Evolutionary conservation across 805 yeast genomes (phyloP).

Genomic region (Nakazawaea populi): DNA sequence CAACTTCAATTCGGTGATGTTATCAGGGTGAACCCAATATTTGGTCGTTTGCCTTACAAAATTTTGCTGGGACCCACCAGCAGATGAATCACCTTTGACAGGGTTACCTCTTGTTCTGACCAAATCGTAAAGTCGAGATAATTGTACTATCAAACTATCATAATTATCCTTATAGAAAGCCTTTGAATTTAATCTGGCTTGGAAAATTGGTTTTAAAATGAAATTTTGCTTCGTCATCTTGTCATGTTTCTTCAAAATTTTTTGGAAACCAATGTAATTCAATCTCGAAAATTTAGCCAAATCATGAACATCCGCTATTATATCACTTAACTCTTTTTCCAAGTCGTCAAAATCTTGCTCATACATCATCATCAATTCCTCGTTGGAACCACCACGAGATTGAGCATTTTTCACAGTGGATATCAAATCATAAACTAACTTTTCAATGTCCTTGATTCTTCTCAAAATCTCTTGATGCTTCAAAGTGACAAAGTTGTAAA

Average conservation of each 20-base stretch:
- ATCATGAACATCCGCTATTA: constrained; percentile 96
- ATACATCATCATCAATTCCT: constrained; percentile 27
- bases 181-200: constrained; percentile 85
- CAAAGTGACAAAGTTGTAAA: constrained; percentile 83
- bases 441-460: constrained; percentile 78
- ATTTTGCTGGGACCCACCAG: constrained; percentile 98
- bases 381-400: constrained; percentile 22
- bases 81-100: constrained; percentile 60
- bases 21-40: constrained; percentile 99
- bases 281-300: constrained; percentile 88
- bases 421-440: constrained; percentile 55
- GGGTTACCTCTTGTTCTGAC: constrained; percentile 97
- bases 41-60: constrained; percentile 98
- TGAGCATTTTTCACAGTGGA: constrained; percentile 35
- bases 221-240: constrained; percentile 65
- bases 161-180: constrained; percentile 96
- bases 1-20: constrained; percentile 91
- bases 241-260: constrained; percentile 94
- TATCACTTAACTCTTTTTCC: constrained; percentile 56
- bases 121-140: constrained; percentile 83
- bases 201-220: constrained; percentile 86
- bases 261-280: constrained; percentile 96
- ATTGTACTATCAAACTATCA: constrained; percentile 81
- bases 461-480: constrained; percentile 82
- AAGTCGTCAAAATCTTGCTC: constrained; percentile 68